Evolutionary conservation across 2,329 filamentous ascomycete species (phyloP).

Genomic region (Fusarium sp.): DNA sequence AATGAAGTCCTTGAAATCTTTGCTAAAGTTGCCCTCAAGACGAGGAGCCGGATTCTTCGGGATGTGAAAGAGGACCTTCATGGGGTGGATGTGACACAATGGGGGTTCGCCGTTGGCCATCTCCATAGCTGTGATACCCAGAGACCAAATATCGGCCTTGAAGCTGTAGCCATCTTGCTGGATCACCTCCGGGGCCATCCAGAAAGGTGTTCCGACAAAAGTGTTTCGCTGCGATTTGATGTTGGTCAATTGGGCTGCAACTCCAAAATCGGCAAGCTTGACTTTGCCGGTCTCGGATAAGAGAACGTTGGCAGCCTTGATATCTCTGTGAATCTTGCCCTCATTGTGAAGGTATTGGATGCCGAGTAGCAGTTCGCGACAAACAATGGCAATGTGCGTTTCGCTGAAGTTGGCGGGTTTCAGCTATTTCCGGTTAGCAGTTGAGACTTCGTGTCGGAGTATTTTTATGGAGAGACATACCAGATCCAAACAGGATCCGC

Average conservation of each 20-base stretch:
- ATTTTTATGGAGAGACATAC: conserved; percentile 57
- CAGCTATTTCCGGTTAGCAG: conserved; percentile 62
- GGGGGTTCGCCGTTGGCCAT: conserved; percentile 90
- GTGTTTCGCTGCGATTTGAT: conserved; percentile 98
- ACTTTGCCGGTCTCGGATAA: conserved; percentile 90
- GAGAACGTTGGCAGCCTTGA: conserved; percentile 96
- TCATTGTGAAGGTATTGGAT: conserved; percentile 93
- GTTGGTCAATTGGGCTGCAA: conserved; percentile 94
- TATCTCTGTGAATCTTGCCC: conserved; percentile 95
- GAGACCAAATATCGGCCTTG: conserved; percentile 92
- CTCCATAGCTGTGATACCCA: conserved; percentile 92
- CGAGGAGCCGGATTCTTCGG: conserved; percentile 87
- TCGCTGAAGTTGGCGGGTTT: conserved; percentile 92
- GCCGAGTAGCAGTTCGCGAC: conserved; percentile 87
- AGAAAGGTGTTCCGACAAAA: conserved; percentile 96
- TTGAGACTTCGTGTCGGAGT: background rate
- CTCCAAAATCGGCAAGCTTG: conserved; percentile 96
- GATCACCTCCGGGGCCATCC: conserved; percentile 97
- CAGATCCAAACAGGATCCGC: conserved; percentile 93
- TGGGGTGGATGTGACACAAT: conserved; percentile 84
- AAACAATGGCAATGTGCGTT: conserved; percentile 91
- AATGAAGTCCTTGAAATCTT: conserved; percentile 94
- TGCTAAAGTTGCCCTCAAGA: conserved; percentile 86
- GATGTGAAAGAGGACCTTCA: conserved; percentile 93
- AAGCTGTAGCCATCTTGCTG: conserved; percentile 85